Conservation (phyloP, 352 stramenopile genomes). For the Pelagophyceae sp. region DNA sequence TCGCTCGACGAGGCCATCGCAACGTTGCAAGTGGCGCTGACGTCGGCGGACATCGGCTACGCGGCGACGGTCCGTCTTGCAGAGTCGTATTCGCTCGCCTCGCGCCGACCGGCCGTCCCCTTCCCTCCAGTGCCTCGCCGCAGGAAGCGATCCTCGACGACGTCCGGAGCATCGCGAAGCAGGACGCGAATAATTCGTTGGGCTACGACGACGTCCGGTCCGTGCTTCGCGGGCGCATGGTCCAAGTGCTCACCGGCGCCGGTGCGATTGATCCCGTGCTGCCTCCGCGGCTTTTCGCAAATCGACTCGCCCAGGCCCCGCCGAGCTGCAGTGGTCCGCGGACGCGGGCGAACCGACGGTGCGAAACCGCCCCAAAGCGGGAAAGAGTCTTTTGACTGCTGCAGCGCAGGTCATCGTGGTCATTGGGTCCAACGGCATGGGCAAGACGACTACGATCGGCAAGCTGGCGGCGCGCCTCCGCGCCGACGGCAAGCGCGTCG, state of each 20-base stretch:
- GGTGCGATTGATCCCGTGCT: too few relatives aligned
- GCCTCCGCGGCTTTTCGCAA: neutral
- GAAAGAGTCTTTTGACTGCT: too few relatives aligned
- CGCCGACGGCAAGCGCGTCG: constrained; percentile 54
- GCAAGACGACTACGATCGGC: constrained; percentile 63
- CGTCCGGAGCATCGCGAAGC: constrained; percentile 46
- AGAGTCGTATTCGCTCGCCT: neutral
- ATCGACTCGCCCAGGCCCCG: neutral
- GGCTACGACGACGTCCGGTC: constrained; percentile 53
- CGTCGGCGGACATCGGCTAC: constrained; percentile 59
- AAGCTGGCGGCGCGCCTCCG: constrained; percentile 62
- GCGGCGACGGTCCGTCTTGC: constrained; percentile 42
- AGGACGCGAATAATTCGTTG: constrained; percentile 42
- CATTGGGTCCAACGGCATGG: constrained; percentile 65
- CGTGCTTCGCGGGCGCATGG: constrained; percentile 56
- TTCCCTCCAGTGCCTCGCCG: neutral
- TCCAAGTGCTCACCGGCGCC: constrained; percentile 44
- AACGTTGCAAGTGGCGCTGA: constrained; percentile 56
- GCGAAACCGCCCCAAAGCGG: too few relatives aligned
- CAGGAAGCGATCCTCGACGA: constrained; percentile 53
- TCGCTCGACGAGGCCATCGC: constrained; percentile 49
- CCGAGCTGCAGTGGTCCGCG: neutral
- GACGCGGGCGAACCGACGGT: constrained; percentile 15
- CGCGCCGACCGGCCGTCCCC: too few relatives aligned
- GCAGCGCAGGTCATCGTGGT: constrained; percentile 54